A percentile compares a stretch with the other conserved stretches of the same genome.
These are phyloP conservation scores for Dothidotthia symphoricarpi DNA, from an alignment of 2,329 filamentous ascomycete species.

Conservation along the genomic window DNA sequence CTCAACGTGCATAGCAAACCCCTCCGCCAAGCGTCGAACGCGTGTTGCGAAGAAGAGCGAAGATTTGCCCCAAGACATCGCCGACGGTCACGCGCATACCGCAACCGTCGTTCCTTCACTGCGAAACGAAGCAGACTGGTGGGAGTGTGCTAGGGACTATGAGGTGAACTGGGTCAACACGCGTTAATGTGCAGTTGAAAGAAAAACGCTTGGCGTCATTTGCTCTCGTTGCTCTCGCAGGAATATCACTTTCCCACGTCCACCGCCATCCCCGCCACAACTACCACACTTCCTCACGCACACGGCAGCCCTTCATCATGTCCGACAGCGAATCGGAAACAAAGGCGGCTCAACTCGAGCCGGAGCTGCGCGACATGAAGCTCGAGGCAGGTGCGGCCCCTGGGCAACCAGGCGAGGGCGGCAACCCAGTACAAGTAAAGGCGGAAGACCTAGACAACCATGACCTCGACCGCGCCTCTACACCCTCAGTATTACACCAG, in stretches of 20 bases:
- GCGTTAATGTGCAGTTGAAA: conserved; percentile 18
- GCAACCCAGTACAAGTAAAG: conserved; percentile 22
- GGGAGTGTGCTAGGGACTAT: conserved; percentile 15
- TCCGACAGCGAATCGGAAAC: conserved; percentile 37
- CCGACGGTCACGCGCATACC: background rate
- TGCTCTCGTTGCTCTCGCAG: conserved; percentile 5
- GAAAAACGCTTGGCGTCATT: conserved; percentile 17
- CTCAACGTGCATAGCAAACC: too few relatives aligned
- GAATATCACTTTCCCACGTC: conserved; percentile 1
- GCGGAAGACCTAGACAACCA: conserved; percentile 20
- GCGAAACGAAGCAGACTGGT: background rate
- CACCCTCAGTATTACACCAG: conserved; percentile 28
- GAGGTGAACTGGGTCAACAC: conserved; percentile 26
- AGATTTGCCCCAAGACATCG: too few relatives aligned
- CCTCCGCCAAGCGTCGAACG: too few relatives aligned
- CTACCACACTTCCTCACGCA: conserved; percentile 13
- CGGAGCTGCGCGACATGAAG: conserved; percentile 48
- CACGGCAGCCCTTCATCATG: conserved; percentile 32
- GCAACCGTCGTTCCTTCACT: background rate
- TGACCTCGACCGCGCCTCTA: conserved; percentile 23
- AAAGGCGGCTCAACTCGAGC: conserved; percentile 42
- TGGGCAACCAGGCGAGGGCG: conserved; percentile 11
- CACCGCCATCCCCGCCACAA: conserved; percentile 14
- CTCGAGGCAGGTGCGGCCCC: conserved; percentile 43
- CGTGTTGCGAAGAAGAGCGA: too few relatives aligned